Evolutionary conservation across 2,329 filamentous ascomycete species (phyloP).

Genomic region (Pyrenochaeta sp.): DNA sequence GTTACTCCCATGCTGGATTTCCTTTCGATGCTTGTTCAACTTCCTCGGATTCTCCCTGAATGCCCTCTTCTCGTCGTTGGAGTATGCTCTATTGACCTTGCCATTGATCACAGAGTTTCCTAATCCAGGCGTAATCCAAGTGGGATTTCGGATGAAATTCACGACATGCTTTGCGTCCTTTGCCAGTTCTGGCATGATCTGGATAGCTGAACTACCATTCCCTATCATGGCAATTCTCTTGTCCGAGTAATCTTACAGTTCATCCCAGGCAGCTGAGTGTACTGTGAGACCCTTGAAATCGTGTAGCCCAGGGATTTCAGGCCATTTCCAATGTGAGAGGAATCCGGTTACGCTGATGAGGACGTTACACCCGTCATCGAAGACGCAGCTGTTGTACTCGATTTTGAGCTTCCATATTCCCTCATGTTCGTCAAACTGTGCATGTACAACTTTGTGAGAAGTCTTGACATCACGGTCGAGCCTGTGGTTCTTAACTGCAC

Average conservation of each 20-base stretch:
- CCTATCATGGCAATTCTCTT: not conserved
- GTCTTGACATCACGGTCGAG: not conserved
- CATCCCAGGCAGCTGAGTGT: not conserved
- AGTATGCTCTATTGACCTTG: not conserved
- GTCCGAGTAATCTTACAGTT: not conserved
- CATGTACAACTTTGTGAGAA: not conserved
- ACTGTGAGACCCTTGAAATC: not conserved
- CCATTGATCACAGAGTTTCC: not conserved
- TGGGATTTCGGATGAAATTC: not conserved
- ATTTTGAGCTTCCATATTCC: not conserved
- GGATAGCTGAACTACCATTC: not conserved
- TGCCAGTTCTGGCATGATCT: not conserved
- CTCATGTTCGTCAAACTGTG: not conserved
- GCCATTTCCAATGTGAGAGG: not conserved
- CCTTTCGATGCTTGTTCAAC: not conserved
- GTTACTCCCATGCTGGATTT: not conserved
- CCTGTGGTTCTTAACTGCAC: not conserved
- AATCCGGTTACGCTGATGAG: not conserved
- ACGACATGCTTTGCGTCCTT: not conserved
- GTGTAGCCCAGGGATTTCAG: not conserved
- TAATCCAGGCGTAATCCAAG: not conserved
- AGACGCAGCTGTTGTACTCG: not conserved
- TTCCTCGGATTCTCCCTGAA: not conserved
- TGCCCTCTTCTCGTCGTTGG: not conserved
- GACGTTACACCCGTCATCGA: not conserved